Evolutionary conservation across 2,329 filamentous ascomycete genomes (phyloP).

Genomic region (Capronia coronata): DNA sequence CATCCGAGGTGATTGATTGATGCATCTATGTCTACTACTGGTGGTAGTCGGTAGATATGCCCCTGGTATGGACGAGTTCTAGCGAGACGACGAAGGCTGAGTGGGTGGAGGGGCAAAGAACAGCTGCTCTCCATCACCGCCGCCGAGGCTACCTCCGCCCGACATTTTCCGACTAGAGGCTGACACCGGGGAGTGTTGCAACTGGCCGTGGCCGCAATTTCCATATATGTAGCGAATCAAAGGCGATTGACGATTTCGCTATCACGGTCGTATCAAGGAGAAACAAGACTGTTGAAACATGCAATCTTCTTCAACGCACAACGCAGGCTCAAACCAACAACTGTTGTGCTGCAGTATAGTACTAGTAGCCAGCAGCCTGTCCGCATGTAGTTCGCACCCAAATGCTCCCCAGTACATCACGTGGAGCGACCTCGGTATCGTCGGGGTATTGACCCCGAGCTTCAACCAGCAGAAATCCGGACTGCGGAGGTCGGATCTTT

Average conservation of each 20-base stretch:
- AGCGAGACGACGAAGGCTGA: background rate
- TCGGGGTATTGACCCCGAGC: background rate
- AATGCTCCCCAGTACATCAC: background rate
- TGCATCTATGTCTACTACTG: background rate
- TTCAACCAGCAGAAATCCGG: background rate
- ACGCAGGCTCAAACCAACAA: no score
- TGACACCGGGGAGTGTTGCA: background rate
- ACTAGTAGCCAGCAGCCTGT: no score
- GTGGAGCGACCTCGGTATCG: background rate
- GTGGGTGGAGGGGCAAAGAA: conserved; percentile 6
- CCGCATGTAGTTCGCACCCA: background rate
- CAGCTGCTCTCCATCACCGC: background rate
- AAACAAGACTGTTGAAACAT: no score
- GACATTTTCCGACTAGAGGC: background rate
- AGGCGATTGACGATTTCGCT: no score
- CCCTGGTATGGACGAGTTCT: no score
- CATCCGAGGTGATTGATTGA: background rate
- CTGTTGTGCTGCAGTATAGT: no score
- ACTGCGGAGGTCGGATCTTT: background rate
- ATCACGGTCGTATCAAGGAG: no score
- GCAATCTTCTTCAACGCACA: no score
- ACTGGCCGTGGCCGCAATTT: no score
- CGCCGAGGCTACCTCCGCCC: background rate
- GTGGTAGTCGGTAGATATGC: no score
- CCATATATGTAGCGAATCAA: no score